phyloP scores from a whole-genome alignment of 2,329 filamentous ascomycete species.

The Thielaviopsis punctulata region DNA sequence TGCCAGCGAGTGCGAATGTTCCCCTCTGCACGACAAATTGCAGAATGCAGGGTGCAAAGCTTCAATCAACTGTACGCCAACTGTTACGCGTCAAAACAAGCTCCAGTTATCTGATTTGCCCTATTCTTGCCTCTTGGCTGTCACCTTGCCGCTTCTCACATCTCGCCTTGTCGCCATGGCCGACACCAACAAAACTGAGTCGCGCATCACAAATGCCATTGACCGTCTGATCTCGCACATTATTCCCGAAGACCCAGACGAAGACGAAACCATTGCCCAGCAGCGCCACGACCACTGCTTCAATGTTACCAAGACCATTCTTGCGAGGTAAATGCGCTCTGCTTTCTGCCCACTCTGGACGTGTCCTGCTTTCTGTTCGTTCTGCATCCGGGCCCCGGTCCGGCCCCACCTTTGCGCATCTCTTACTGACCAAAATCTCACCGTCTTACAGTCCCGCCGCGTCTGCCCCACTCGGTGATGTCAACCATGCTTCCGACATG shows the following conservation, averaged over 20 bases:
- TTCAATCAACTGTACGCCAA: no score
- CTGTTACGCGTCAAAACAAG: neutral
- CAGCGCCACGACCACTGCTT: slow-evolving; percentile 49
- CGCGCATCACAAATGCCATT: slow-evolving; percentile 63
- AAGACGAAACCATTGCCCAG: slow-evolving; percentile 51
- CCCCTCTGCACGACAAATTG: neutral
- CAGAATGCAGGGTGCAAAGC: neutral
- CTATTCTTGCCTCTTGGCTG: neutral
- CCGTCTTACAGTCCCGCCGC: slow-evolving; percentile 7
- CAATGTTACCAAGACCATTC: slow-evolving; percentile 30
- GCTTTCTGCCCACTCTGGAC: neutral
- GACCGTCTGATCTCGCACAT: slow-evolving; percentile 62
- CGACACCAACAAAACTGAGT: slow-evolving; percentile 28
- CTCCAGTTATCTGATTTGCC: neutral
- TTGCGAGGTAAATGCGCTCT: slow-evolving; percentile 28
- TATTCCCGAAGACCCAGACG: slow-evolving; percentile 46
- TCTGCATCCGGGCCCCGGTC: neutral
- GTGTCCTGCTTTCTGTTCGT: no score
- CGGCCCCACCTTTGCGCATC: neutral
- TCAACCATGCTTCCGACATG: slow-evolving; percentile 82
- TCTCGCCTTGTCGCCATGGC: slow-evolving; percentile 29
- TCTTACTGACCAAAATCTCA: neutral
- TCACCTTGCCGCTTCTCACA: neutral
- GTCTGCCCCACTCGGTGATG: slow-evolving; percentile 38
- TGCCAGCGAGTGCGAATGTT: neutral